These are phyloP conservation scores for Mortierella alpina DNA, from an alignment of 192 early-diverging fungal genomes.

Conservation along the genomic window DNA sequence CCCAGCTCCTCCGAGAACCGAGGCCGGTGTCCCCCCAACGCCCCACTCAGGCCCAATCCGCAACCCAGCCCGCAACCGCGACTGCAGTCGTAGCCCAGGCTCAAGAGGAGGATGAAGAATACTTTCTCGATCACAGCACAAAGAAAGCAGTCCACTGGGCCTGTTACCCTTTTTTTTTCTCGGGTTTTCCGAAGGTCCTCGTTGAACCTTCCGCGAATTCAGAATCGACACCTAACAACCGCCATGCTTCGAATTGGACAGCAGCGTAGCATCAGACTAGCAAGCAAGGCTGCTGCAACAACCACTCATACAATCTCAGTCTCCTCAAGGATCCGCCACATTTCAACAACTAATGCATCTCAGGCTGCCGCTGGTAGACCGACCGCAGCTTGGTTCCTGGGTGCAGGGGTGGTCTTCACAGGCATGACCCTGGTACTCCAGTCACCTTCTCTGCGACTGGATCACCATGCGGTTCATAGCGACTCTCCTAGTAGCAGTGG, in stretches of 20 bases:
- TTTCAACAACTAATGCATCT: conserved; percentile 8
- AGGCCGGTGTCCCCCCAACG: too few relatives aligned
- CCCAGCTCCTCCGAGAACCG: too few relatives aligned
- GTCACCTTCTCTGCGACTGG: conserved; percentile 27
- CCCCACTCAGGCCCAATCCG: too few relatives aligned
- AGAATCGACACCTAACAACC: neutral
- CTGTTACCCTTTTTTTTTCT: neutral
- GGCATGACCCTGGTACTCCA: conserved; percentile 33
- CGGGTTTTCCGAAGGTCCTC: neutral
- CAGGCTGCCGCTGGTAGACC: conserved; percentile 3
- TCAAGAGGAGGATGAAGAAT: too few relatives aligned
- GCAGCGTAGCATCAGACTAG: neutral
- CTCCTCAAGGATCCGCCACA: neutral
- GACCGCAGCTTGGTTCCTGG: conserved; percentile 22
- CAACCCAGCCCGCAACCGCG: too few relatives aligned
- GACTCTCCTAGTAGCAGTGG: conserved; percentile 4
- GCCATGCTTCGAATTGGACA: conserved; percentile 35
- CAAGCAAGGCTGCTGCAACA: neutral
- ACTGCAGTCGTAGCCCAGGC: too few relatives aligned
- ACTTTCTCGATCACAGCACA: too few relatives aligned
- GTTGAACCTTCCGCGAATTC: too few relatives aligned
- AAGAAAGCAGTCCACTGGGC: too few relatives aligned
- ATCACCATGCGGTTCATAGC: conserved; percentile 9
- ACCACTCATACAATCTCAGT: neutral
- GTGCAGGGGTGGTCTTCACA: conserved; percentile 42